phyloP scores from a whole-genome alignment of 768 basidiomycete species.

The Agrocybe praecox region DNA sequence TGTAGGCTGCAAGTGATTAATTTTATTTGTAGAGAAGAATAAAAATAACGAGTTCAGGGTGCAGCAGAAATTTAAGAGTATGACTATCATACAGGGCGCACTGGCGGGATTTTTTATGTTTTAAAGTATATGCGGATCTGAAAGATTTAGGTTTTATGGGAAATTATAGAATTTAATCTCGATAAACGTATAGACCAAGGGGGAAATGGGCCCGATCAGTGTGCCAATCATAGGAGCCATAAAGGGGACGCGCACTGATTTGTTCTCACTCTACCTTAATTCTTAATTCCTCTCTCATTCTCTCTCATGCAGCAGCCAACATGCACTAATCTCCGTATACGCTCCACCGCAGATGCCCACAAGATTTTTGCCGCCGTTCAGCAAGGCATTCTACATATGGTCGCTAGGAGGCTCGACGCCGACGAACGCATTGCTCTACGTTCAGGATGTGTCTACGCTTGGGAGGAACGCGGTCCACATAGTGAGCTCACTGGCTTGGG shows the following conservation, averaged over 20 bases:
- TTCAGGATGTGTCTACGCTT: slow-evolving; percentile 59
- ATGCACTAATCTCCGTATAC: slow-evolving; percentile 71
- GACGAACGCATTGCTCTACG: slow-evolving; percentile 67
- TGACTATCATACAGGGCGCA: too few relatives aligned
- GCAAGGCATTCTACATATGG: slow-evolving; percentile 64
- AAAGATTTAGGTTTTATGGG: too few relatives aligned
- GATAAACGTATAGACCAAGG: slow-evolving; percentile 7
- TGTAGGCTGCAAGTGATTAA: neutral
- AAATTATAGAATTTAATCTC: slow-evolving; percentile 1
- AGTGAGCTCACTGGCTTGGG: slow-evolving; percentile 77
- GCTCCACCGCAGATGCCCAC: slow-evolving; percentile 77
- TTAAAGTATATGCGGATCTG: too few relatives aligned
- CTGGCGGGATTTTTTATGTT: too few relatives aligned
- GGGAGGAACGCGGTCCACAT: slow-evolving; percentile 79
- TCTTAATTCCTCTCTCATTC: slow-evolving; percentile 12
- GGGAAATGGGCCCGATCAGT: slow-evolving; percentile 1
- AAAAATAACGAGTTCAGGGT: neutral
- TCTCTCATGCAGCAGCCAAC: slow-evolving; percentile 70
- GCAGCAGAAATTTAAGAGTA: neutral
- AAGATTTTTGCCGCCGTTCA: slow-evolving; percentile 79
- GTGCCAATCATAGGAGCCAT: slow-evolving; percentile 13
- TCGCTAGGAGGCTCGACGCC: slow-evolving; percentile 75
- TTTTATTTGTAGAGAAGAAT: neutral
- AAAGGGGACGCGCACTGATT: slow-evolving; percentile 1
- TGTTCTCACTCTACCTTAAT: slow-evolving; percentile 15